Conservation (phyloP, 257 asterid species). For the Penstemon eatonii region DNA sequence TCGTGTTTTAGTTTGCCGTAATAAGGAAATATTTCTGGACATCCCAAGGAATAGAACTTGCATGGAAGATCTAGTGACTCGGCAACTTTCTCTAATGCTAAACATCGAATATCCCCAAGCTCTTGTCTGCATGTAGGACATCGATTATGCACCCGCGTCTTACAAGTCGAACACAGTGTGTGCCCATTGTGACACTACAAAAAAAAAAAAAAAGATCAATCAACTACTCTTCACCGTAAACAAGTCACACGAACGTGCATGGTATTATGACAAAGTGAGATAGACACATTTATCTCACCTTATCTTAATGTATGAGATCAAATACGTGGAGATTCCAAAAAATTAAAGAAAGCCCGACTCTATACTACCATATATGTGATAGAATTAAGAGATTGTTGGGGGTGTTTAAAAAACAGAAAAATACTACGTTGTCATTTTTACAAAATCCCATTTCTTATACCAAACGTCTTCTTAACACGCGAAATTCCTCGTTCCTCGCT, state of each 20-base stretch:
- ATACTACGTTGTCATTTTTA: no score
- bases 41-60: slow-evolving; percentile 63
- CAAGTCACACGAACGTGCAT: background rate
- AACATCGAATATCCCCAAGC: slow-evolving; percentile 79
- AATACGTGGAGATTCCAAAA: no score
- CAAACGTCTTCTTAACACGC: no score
- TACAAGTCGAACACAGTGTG: slow-evolving; percentile 68
- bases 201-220: background rate
- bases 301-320: no score
- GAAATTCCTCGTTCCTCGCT: no score
- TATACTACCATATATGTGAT: no score
- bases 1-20: slow-evolving; percentile 82
- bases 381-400: no score
- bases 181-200: slow-evolving; percentile 62
- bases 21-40: slow-evolving; percentile 78
- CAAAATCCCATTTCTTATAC: no score
- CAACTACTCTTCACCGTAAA: background rate
- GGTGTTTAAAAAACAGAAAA: no score
- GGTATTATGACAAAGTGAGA: no score
- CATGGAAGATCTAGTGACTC: slow-evolving; percentile 81
- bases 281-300: no score
- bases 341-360: no score
- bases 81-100: slow-evolving; percentile 77
- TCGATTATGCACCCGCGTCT: slow-evolving; percentile 67
- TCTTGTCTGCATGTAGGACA: slow-evolving; percentile 87